phyloP scores from a whole-genome alignment of 176 grass and related monocot species.

The Triticum turgidum region DNA sequence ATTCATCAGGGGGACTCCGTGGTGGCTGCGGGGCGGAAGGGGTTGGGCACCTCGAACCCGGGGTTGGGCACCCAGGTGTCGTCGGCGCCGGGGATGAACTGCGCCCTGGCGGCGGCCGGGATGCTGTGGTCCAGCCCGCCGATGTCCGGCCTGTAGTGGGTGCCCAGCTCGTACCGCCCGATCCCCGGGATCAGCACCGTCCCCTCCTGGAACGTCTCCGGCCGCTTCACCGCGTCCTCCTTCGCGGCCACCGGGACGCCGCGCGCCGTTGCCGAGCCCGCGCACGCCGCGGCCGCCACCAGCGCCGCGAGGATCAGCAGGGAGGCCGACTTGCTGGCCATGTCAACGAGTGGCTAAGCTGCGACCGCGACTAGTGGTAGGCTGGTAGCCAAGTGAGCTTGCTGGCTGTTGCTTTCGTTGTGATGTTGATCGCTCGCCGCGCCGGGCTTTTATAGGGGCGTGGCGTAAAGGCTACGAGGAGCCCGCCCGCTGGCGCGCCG shows the following conservation, averaged over 20 bases:
- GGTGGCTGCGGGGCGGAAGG: constrained; percentile 40
- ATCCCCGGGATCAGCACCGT: constrained; percentile 61
- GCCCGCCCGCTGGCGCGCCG: not conserved
- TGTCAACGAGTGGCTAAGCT: not conserved
- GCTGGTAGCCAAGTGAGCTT: not conserved
- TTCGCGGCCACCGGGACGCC: constrained; percentile 14
- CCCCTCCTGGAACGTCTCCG: constrained; percentile 47
- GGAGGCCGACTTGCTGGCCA: not conserved
- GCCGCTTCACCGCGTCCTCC: constrained; percentile 21
- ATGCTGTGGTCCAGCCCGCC: constrained; percentile 71
- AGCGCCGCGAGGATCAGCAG: constrained; percentile 40
- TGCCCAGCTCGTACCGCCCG: constrained; percentile 49
- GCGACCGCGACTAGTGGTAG: constrained; percentile 1
- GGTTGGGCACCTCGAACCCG: constrained; percentile 85
- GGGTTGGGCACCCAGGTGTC: constrained; percentile 90
- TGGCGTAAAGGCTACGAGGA: not conserved
- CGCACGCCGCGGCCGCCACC: constrained; percentile 33
- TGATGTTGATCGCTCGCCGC: constrained; percentile 3
- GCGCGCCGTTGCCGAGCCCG: constrained; percentile 40
- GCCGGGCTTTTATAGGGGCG: constrained; percentile 34
- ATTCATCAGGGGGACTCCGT: constrained; percentile 28
- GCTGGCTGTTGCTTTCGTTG: constrained; percentile 11
- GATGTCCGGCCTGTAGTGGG: constrained; percentile 40
- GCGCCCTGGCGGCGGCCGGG: constrained; percentile 48
- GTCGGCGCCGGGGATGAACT: constrained; percentile 68